Evolutionary conservation across 257 asterid genomes (phyloP), one percentile per base, ranked within the genome.

Genomic region (Solanum rostratum): DNA sequence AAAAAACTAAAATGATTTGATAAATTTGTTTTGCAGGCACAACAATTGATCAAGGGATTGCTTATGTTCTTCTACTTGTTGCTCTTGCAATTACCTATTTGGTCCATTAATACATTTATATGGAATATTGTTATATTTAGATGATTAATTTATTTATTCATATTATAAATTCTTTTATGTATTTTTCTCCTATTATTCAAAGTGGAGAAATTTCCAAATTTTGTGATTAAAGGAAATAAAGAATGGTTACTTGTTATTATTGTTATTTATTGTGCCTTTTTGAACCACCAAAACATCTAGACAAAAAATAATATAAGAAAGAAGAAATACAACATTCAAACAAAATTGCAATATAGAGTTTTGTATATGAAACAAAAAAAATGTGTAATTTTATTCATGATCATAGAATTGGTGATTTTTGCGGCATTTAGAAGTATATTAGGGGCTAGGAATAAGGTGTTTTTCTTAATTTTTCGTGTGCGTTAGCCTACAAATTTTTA

Each of bases 21-120:
- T 45, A 41, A 27, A 30, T n/a, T 62, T 76, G 37, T 84, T 1
- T 65, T 85, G 87, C 93, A 93, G 97, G 97, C 85, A 55, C 91
- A 6, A 78, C 91, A 30, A 90, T 93, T 80, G 97, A 93, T 86
- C 97, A 93, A 87, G 95, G 93, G 84, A 87, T 93, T 88, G 97
- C 97, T 57, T 93, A 88, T 71, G 53, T 86, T 80, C 93, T 93
- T 39, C 89, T 93, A 3, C 43, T 91, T 29, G 63, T 90, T 69
- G 97, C 97, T 24, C 92, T 93, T 81, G 93, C 92, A 74, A 84
- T 93, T 86, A 91, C 95, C 0, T 93, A 93, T 78, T 85, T 92
- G 78, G 90, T 91, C 74, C 94, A 93, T 87, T 93, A 81, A 19
- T 60, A 46, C 8, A 46, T 4, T n/a, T 1, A 7, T 24, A 16